Evolutionary conservation across 2,329 filamentous ascomycete species (phyloP).

Genomic region (Peltaster fructicola): DNA sequence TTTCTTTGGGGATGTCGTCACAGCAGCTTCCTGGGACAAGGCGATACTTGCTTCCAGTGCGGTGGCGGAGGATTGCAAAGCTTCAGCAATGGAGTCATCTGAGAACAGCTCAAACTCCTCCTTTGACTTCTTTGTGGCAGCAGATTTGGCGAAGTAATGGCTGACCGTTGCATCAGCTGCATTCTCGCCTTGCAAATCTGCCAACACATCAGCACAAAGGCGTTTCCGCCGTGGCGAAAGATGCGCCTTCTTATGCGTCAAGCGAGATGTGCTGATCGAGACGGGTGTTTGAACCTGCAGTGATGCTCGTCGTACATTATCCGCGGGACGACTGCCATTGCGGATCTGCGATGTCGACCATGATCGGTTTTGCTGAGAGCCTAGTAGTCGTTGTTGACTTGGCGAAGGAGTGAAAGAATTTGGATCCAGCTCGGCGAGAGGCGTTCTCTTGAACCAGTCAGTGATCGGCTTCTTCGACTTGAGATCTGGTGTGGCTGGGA

Average conservation of each 20-base stretch:
- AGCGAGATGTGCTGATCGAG: constrained; percentile 25
- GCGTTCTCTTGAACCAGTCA: constrained; percentile 47
- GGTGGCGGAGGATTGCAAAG: constrained; percentile 18
- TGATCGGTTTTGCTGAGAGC: constrained; percentile 33
- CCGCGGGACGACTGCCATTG: constrained; percentile 8
- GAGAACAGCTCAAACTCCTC: constrained; percentile 30
- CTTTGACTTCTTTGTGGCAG: constrained; percentile 22
- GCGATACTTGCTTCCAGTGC: not conserved
- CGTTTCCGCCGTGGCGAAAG: constrained; percentile 25
- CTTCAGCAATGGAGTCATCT: constrained; percentile 30
- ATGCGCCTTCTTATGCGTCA: constrained; percentile 21
- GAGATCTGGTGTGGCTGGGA: constrained; percentile 31
- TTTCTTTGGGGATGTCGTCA: constrained; percentile 9
- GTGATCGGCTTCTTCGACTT: constrained; percentile 46
- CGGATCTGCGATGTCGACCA: constrained; percentile 35
- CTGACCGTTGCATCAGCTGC: constrained; percentile 21
- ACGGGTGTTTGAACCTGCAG: too few species aligned
- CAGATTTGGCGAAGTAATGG: constrained; percentile 24
- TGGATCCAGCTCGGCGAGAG: constrained; percentile 48
- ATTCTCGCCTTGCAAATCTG: constrained; percentile 12
- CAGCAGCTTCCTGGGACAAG: constrained; percentile 8
- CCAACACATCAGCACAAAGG: constrained; percentile 25
- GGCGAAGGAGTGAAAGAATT: constrained; percentile 51
- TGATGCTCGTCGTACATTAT: constrained; percentile 8
- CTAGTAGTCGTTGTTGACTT: constrained; percentile 41